A percentile compares a stretch with the other conserved stretches of the same genome.
These are phyloP conservation scores for Ceratocystis huliohia DNA, from an alignment of 2,329 filamentous ascomycete genomes.

Conservation along the genomic window DNA sequence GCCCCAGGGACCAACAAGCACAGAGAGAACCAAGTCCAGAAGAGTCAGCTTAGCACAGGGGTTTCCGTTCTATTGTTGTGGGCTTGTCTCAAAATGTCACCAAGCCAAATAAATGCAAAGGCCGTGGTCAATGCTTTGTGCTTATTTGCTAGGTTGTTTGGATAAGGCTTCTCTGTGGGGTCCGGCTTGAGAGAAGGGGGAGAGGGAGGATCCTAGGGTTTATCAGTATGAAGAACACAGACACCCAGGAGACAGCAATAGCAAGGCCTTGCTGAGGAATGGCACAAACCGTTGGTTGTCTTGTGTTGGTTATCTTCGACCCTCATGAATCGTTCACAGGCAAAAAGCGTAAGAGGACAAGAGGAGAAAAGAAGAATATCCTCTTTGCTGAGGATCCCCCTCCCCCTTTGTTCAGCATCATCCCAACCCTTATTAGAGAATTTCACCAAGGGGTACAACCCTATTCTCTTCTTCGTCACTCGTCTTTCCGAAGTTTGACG, in stretches of 20 bases:
- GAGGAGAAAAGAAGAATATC: background rate
- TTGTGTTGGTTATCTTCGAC: background rate
- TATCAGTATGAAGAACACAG: background rate
- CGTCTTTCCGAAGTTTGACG: background rate
- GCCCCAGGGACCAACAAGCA: too few relatives aligned
- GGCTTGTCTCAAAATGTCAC: constrained; percentile 17
- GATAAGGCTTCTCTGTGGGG: background rate
- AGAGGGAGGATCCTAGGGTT: background rate
- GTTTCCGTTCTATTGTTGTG: background rate
- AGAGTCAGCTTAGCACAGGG: background rate
- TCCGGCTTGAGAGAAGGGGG: background rate
- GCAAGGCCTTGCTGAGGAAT: too few relatives aligned
- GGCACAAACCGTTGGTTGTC: background rate
- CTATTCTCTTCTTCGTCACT: background rate
- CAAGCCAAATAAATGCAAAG: constrained; percentile 1
- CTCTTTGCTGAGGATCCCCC: background rate
- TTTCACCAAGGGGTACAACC: too few relatives aligned
- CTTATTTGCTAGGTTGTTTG: constrained; percentile 1
- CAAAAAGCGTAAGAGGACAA: background rate
- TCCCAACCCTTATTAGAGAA: too few relatives aligned
- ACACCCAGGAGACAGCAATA: background rate
- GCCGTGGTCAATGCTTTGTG: constrained; percentile 3
- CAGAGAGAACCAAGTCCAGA: too few relatives aligned
- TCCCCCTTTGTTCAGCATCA: background rate
- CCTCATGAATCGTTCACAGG: background rate